Base-by-base conservation (phyloP, 306 rosid genomes). In the Trifolium fragiferum region DNA sequence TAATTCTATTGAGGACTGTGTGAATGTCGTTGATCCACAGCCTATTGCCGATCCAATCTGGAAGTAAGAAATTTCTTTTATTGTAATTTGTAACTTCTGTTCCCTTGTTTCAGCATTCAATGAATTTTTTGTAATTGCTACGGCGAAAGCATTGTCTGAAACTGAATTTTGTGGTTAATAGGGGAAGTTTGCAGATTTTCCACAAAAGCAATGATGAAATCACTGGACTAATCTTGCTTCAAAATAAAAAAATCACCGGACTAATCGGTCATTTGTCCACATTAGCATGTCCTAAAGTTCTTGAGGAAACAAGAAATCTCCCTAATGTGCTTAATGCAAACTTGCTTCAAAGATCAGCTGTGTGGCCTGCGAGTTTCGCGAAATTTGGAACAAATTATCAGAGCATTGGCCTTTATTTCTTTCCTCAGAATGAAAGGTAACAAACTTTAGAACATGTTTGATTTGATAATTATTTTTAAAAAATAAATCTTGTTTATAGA, bases 361-460 rank as follows among this genome's bases (percentile, higher is more conserved):
- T 90, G 78, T 93, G 98, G 93, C 98, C 98, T 0, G 82, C 63
- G 74, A 67, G 79, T 30, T 93, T 90, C 81, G 62, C n/a, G 76
- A 76, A 76, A 15, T 51, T 4, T 7, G 87, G 93, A 12, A 90
- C 90, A 51, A 74, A 75, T 44, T 74, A 69, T 25, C 70, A 65
- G 40, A 84, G 82, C 78, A 80, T 90, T 69, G 97, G 87, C 70
- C 90, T 90, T 19, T 93, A 74, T 72, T 84, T 90, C 80, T 93
- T 93, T 81, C 87, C 98, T 6, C 84, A 75, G 16, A 78, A 27
- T 58, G 74, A 79, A 79, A 84, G 93, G 95, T 93, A 75, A 47
- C 57, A 46, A 76, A 75, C 3, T 50, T 51, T 5, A 12, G 50
- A 61, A 23, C 46, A 8, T 77, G 41, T 64, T 38, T 44, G 68